Base-by-base conservation (phyloP, 2,329 filamentous ascomycete species). In the Penicillium sp. region DNA sequence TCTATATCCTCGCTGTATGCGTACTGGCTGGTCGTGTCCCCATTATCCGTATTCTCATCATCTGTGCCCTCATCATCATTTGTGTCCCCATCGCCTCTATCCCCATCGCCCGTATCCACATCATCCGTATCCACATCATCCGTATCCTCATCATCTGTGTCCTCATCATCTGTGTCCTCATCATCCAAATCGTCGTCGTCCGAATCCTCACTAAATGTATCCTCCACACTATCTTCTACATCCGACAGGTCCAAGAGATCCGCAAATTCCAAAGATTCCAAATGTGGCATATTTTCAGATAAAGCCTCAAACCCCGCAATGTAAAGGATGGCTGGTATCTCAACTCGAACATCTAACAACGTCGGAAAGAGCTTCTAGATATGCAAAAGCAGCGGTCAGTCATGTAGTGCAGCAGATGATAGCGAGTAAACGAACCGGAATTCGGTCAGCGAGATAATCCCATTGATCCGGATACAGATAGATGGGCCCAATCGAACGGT, bases 351-450 rank as follows among this genome's bases (percentile, higher is more conserved):
- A 35, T 36, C 21, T 15, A 25, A 17, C 31, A 49, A 25, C 8
- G 8, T 12, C 8, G 31, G 45, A 10, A 49, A 49, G 8, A 49
- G 19, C 45, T 35, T 35, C 45, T 49, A 49, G 13, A 35, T 23
- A 23, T 25, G 13, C 2, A 35, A 7, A 47, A 21, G 12, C 8
- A 10, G 6, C 6, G 4, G 29, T 33, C 36, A 45, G 43, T 15
- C 2, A 21, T 31, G 12, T 21, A 4, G 17, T 9, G 6, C 27
- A 31, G n/a, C 43, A 31, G n/a, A 19, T 3, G 27, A 9, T 45
- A 29, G 12, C n/a, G 4, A 21, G 29, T 35, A n/a, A 25, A 25
- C 45, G n/a, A 33, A 35, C 45, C 45, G 19, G 8, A 35, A 36
- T 33, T 9, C 6, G 45, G 6, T 10, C n/a, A n/a, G 10, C 10